A percentile compares a stretch with the other conserved stretches of the same genome.
These are phyloP conservation scores for Dendrobium huoshanense DNA, from an alignment of 106 monocot genomes.

Conservation along the genomic window DNA sequence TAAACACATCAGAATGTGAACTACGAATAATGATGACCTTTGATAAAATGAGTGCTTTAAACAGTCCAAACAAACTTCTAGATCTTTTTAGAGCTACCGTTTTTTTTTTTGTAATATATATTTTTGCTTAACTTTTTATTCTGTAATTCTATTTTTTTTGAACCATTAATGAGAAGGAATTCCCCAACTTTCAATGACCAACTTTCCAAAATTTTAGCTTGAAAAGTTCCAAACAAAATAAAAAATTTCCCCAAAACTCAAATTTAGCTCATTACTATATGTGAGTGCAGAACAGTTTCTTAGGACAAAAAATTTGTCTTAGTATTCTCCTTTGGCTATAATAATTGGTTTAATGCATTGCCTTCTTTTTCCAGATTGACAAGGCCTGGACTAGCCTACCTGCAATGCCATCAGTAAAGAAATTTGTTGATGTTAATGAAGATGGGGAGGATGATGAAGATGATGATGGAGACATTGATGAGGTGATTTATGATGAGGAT, in stretches of 20 bases:
- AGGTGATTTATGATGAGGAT: constrained; percentile 34
- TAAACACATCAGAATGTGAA: neutral
- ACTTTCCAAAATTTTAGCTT: neutral
- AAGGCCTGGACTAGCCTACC: constrained; percentile 10
- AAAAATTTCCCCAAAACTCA: neutral
- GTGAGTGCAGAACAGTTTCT: too few relatives aligned
- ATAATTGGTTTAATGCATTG: neutral
- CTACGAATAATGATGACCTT: neutral
- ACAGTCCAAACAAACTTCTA: neutral
- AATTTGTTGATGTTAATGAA: constrained; percentile 2
- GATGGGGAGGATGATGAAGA: constrained; percentile 25
- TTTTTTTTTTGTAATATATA: too few relatives aligned
- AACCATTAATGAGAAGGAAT: neutral
- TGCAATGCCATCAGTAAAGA: neutral
- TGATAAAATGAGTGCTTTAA: neutral
- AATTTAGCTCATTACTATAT: too few relatives aligned
- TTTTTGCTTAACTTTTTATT: neutral
- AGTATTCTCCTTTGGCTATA: neutral
- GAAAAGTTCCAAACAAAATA: neutral
- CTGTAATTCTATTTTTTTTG: neutral
- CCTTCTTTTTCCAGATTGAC: constrained; percentile 23
- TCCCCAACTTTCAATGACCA: too few relatives aligned
- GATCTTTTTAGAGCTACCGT: too few relatives aligned
- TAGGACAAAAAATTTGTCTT: neutral
- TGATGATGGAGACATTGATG: constrained; percentile 22